phyloP scores from a whole-genome alignment of 2,329 filamentous ascomycete genomes.

The Didymellaceae sp. region DNA sequence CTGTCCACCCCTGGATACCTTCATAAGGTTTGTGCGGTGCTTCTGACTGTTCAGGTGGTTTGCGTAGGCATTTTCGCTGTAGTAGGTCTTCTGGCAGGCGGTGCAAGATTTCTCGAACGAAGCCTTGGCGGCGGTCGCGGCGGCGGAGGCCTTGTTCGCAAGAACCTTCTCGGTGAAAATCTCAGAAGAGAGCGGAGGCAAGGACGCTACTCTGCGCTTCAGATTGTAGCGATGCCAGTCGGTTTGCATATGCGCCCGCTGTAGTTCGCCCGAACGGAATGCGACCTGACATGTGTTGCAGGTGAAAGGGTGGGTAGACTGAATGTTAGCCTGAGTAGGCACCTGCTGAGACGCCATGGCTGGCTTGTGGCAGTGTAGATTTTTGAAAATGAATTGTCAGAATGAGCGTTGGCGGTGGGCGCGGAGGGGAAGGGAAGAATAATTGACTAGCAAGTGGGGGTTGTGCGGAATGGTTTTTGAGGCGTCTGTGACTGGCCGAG shows the following conservation, averaged over 20 bases:
- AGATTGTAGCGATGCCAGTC: conserved; percentile 99
- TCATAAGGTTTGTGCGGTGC: conserved; percentile 74
- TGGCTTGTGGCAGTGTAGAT: conserved; percentile 13
- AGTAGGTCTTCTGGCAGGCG: conserved; percentile 89
- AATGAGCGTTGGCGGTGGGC: conserved; percentile 15
- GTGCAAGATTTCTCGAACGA: conserved; percentile 85
- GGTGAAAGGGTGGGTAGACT: conserved; percentile 78
- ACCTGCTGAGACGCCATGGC: conserved; percentile 44
- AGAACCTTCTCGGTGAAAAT: conserved; percentile 95
- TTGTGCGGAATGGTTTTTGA: conserved; percentile 29
- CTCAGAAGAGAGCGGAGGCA: conserved; percentile 90
- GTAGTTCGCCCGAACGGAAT: conserved; percentile 90
- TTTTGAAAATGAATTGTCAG: conserved; percentile 3
- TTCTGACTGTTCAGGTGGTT: conserved; percentile 93
- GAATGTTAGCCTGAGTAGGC: conserved; percentile 44
- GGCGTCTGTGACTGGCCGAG: conserved; percentile 33
- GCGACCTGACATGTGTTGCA: conserved; percentile 99
- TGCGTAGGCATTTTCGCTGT: conserved; percentile 92
- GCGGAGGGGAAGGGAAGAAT: conserved; percentile 20
- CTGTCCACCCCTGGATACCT: conserved; percentile 44
- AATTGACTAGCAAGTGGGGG: conserved; percentile 34
- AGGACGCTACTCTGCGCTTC: conserved; percentile 87
- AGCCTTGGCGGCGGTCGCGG: conserved; percentile 84
- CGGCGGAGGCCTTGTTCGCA: conserved; percentile 83
- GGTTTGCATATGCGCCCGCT: conserved; percentile 95